Conservation (phyloP, 495 filamentous ascomycete genomes). For the Penicillium paxilli region DNA sequence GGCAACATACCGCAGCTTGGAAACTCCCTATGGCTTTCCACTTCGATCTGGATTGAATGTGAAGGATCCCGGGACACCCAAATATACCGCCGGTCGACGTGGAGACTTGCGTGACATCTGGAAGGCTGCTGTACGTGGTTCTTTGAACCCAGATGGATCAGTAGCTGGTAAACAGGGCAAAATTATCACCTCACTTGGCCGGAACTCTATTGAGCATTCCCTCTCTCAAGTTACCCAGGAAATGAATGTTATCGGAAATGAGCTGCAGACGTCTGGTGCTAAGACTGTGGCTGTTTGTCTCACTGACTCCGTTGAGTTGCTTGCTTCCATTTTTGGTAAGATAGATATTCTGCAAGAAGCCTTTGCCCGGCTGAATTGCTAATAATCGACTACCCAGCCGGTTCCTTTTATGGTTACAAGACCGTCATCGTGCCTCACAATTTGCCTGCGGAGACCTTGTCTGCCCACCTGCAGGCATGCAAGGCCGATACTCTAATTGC, state of each 20-base stretch:
- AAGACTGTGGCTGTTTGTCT: slow-evolving; percentile 86
- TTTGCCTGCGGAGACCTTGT: slow-evolving; percentile 61
- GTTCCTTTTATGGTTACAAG: slow-evolving; percentile 79
- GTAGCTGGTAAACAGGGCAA: slow-evolving; percentile 65
- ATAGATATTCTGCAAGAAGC: slow-evolving; percentile 5
- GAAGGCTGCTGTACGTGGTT: slow-evolving; percentile 70
- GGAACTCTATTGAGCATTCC: slow-evolving; percentile 66
- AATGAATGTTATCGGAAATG: slow-evolving; percentile 82
- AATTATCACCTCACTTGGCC: slow-evolving; percentile 79
- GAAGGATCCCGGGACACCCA: slow-evolving; percentile 76
- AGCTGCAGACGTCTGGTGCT: slow-evolving; percentile 66
- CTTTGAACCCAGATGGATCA: slow-evolving; percentile 57
- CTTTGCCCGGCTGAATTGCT: slow-evolving; percentile 4
- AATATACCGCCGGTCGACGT: slow-evolving; percentile 78
- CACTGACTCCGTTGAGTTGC: slow-evolving; percentile 87
- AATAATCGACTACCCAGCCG: slow-evolving; percentile 40
- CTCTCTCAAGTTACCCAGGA: slow-evolving; percentile 74
- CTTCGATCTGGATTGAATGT: slow-evolving; percentile 82
- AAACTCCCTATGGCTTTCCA: slow-evolving; percentile 81
- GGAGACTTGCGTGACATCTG: slow-evolving; percentile 94
- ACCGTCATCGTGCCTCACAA: slow-evolving; percentile 85
- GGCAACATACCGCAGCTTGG: slow-evolving; percentile 74
- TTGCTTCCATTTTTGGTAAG: slow-evolving; percentile 69
- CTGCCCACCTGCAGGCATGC: slow-evolving; percentile 66
- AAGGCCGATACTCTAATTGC: slow-evolving; percentile 81